These are phyloP conservation scores for Microcyclosporella mali DNA, from an alignment of 2,329 filamentous ascomycete genomes.

Conservation along the genomic window DNA sequence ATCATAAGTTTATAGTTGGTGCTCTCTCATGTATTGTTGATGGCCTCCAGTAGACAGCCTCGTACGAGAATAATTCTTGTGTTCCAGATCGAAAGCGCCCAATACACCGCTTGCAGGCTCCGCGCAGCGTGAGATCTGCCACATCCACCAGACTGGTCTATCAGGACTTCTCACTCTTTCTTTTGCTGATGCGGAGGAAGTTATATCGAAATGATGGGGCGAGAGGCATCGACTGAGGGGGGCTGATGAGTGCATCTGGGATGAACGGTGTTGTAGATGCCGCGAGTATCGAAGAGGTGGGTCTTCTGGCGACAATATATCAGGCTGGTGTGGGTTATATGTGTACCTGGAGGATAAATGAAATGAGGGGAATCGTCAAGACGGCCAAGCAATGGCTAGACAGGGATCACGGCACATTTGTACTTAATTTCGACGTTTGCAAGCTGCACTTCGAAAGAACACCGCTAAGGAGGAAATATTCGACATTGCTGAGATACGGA, in stretches of 20 bases:
- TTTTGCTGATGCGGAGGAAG: constrained; percentile 9
- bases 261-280: constrained; percentile 14
- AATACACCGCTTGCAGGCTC: constrained; percentile 1
- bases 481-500: too few species aligned
- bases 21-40: too few species aligned
- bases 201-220: constrained; percentile 12
- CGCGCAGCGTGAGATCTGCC: constrained; percentile 9
- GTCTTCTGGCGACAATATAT: constrained; percentile 4
- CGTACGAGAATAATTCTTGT: too few species aligned
- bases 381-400: too few species aligned
- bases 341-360: neutral
- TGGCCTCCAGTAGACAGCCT: too few species aligned
- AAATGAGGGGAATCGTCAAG: too few species aligned
- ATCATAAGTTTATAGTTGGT: too few species aligned
- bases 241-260: constrained; percentile 10
- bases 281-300: constrained; percentile 6
- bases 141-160: constrained; percentile 10
- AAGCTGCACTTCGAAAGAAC: too few species aligned
- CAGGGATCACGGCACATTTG: too few species aligned
- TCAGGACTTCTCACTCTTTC: constrained; percentile 12
- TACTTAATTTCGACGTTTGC: too few species aligned
- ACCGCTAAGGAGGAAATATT: too few species aligned
- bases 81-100: constrained; percentile 1
- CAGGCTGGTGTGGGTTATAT: constrained; percentile 14
- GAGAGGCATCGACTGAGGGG: constrained; percentile 13